A percentile compares a stretch with the other conserved stretches of the same genome.
Conservation (phyloP, 2,329 filamentous ascomycete genomes). For the Microsporum canis region DNA sequence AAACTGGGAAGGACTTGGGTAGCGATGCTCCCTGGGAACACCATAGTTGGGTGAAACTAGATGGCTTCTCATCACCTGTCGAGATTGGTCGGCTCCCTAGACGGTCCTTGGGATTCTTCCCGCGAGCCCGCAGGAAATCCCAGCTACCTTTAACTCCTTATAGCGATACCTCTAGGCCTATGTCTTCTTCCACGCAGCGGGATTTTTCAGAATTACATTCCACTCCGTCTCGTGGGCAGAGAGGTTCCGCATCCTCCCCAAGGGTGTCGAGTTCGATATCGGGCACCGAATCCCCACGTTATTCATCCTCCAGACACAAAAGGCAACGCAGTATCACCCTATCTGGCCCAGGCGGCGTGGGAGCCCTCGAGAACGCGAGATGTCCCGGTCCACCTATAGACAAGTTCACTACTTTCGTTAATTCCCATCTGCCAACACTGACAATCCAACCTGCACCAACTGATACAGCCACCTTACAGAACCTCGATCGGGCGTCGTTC, state of each 20-base stretch:
- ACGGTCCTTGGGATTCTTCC: constrained; percentile 78
- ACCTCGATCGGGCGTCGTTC: constrained; percentile 21
- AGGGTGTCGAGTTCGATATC: constrained; percentile 21
- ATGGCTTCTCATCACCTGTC: constrained; percentile 57
- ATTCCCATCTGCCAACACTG: constrained; percentile 68
- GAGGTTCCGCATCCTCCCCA: constrained; percentile 18
- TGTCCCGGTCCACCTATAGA: constrained; percentile 66
- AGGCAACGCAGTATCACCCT: constrained; percentile 48
- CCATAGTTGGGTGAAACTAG: constrained; percentile 77
- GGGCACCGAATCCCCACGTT: constrained; percentile 23
- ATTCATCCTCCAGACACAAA: constrained; percentile 35
- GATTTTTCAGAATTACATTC: constrained; percentile 53
- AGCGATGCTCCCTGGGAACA: constrained; percentile 65
- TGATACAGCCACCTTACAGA: constrained; percentile 36
- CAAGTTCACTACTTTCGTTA: constrained; percentile 71
- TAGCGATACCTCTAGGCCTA: not conserved
- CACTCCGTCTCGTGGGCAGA: constrained; percentile 26
- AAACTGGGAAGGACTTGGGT: not conserved
- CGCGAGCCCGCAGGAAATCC: constrained; percentile 80
- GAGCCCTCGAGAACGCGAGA: constrained; percentile 52
- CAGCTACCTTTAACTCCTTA: constrained; percentile 19
- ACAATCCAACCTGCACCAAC: constrained; percentile 55
- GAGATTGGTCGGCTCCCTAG: constrained; percentile 79
- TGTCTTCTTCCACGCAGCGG: constrained; percentile 29
- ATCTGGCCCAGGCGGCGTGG: constrained; percentile 76